Conservation (phyloP, 495 filamentous ascomycete species). For the Xylaria sp. region DNA sequence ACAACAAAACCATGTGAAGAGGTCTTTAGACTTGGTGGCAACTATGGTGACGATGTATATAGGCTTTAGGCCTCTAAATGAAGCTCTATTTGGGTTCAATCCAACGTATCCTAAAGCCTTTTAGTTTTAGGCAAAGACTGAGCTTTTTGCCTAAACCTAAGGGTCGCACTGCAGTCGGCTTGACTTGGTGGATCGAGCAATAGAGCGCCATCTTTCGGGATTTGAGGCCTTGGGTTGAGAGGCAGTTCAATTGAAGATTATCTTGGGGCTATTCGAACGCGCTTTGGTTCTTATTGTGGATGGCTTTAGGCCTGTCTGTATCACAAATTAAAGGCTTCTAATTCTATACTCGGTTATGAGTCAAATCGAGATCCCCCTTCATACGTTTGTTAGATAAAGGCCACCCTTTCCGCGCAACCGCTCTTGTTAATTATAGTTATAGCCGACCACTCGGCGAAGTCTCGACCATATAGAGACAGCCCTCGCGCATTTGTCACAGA, state of each 20-base stretch:
- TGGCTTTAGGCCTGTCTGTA: not conserved
- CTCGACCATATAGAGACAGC: too few relatives aligned
- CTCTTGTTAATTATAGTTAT: too few relatives aligned
- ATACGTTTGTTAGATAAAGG: too few relatives aligned
- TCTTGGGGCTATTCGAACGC: not conserved
- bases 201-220: not conserved
- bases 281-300: not conserved
- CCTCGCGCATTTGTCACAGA: too few relatives aligned
- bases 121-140: not conserved
- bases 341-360: not conserved
- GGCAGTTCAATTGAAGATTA: not conserved
- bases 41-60: not conserved
- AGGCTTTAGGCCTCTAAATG: not conserved
- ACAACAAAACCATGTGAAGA: too few relatives aligned
- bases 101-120: not conserved
- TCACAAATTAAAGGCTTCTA: not conserved
- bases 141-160: too few relatives aligned
- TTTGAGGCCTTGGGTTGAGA: not conserved
- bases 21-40: too few relatives aligned
- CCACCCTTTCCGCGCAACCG: too few relatives aligned
- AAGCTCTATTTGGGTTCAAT: not conserved
- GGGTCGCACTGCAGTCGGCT: not conserved
- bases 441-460: too few relatives aligned
- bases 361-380: not conserved
- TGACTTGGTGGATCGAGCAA: not conserved